phyloP scores from a whole-genome alignment of 495 filamentous ascomycete species.

The Neurospora sp. region DNA sequence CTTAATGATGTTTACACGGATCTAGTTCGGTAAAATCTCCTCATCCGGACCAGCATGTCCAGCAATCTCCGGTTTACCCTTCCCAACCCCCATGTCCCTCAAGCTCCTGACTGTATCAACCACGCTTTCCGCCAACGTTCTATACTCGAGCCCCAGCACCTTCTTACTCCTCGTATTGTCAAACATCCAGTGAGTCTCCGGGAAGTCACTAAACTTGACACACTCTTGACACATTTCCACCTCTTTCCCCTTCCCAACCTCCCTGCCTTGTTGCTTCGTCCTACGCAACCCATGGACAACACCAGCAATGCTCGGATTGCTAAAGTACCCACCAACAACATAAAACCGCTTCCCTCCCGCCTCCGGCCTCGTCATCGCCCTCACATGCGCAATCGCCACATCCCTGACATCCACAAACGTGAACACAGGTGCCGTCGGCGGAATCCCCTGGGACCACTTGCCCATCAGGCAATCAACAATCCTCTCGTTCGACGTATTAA shows the following conservation, averaged over 20 bases:
- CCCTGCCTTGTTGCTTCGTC: conserved; percentile 8
- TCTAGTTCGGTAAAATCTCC: not conserved
- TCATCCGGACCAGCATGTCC: not conserved
- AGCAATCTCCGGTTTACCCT: not conserved
- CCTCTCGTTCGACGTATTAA: conserved; percentile 40
- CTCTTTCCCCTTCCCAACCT: not conserved
- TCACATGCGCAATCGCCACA: conserved; percentile 33
- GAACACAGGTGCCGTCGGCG: conserved; percentile 33
- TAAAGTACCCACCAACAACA: conserved; percentile 30
- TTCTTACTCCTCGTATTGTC: conserved; percentile 23
- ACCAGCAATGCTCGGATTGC: conserved; percentile 29
- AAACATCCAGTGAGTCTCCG: conserved; percentile 27
- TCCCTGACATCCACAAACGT: conserved; percentile 41
- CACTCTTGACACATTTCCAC: not conserved
- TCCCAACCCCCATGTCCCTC: not conserved
- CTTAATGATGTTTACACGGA: not conserved
- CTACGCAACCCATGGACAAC: conserved; percentile 16
- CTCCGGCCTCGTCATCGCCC: conserved; percentile 26
- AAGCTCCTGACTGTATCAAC: conserved; percentile 24
- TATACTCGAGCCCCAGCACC: conserved; percentile 32
- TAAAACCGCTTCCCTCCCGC: conserved; percentile 37
- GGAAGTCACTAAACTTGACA: conserved; percentile 22
- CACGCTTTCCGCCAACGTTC: conserved; percentile 24
- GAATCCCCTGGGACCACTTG: conserved; percentile 15
- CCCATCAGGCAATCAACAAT: conserved; percentile 31